Evolutionary conservation across 2,329 filamentous ascomycete species (phyloP).

Genomic region (Neoascochyta sp.): DNA sequence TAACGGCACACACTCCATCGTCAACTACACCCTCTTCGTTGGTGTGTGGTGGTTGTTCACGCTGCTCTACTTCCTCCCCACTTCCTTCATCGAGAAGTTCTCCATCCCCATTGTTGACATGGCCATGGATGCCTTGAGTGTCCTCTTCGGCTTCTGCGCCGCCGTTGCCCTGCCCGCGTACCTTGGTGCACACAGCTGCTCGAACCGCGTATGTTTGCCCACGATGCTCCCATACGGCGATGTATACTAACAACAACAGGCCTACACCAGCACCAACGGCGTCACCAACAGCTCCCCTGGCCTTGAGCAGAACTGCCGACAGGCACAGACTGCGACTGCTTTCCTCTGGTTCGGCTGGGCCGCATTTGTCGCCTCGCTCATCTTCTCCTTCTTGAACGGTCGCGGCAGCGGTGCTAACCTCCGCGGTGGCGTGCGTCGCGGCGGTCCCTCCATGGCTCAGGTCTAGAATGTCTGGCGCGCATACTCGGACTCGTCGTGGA

Average conservation of each 20-base stretch:
- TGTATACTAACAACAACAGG: no score
- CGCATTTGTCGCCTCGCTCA: slow-evolving; percentile 53
- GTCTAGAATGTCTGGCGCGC: slow-evolving; percentile 43
- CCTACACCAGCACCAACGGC: slow-evolving; percentile 48
- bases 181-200: slow-evolving; percentile 66
- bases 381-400: slow-evolving; percentile 55
- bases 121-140: slow-evolving; percentile 56
- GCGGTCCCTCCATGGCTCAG: slow-evolving; percentile 53
- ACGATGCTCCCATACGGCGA: no score
- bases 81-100: slow-evolving; percentile 53
- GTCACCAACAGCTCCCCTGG: slow-evolving; percentile 61
- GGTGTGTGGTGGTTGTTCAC: slow-evolving; percentile 63
- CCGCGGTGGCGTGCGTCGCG: slow-evolving; percentile 48
- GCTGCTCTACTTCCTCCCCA: slow-evolving; percentile 59
- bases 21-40: slow-evolving; percentile 67
- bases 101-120: slow-evolving; percentile 53
- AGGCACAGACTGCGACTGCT: slow-evolving; percentile 68
- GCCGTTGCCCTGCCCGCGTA: slow-evolving; percentile 68
- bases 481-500: slow-evolving; percentile 26
- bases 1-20: slow-evolving; percentile 53
- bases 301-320: slow-evolving; percentile 64
- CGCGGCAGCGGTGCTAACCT: slow-evolving; percentile 45
- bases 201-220: slow-evolving; percentile 53
- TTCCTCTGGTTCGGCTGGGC: slow-evolving; percentile 79
- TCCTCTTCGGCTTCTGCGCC: slow-evolving; percentile 67